Evolutionary conservation across 2,329 filamentous ascomycete species (phyloP).

Genomic region (Xylaria sp.): DNA sequence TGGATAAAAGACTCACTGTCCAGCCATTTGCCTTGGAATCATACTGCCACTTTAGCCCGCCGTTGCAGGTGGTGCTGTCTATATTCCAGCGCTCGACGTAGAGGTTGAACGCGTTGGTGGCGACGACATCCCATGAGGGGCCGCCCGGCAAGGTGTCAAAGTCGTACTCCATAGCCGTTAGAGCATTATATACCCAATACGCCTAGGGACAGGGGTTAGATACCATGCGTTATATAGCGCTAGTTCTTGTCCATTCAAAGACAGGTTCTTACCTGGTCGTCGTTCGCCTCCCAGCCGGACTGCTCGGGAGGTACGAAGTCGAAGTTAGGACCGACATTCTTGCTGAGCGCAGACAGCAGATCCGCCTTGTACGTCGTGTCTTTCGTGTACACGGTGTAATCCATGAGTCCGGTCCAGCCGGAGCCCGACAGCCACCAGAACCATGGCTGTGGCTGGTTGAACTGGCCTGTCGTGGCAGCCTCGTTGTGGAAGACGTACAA

Average conservation of each 20-base stretch:
- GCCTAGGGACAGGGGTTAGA: constrained; percentile 29
- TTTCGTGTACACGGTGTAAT: constrained; percentile 55
- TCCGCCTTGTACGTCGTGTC: constrained; percentile 63
- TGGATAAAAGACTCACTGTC: constrained; percentile 46
- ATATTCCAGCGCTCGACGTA: constrained; percentile 62
- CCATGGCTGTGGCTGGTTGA: constrained; percentile 49
- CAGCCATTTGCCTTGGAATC: constrained; percentile 71
- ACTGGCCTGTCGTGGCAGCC: constrained; percentile 47
- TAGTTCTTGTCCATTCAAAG: neutral
- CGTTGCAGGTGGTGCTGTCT: constrained; percentile 60
- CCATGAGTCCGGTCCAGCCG: constrained; percentile 49
- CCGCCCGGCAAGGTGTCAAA: constrained; percentile 54
- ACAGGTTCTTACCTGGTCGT: constrained; percentile 60
- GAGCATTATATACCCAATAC: constrained; percentile 67
- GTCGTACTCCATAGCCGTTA: constrained; percentile 65
- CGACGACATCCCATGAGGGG: constrained; percentile 64
- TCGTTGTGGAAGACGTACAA: constrained; percentile 48
- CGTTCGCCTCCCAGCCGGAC: constrained; percentile 61
- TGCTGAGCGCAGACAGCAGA: constrained; percentile 54
- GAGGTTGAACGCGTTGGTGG: constrained; percentile 67
- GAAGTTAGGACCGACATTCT: constrained; percentile 58
- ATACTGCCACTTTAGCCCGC: constrained; percentile 75
- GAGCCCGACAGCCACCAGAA: constrained; percentile 51
- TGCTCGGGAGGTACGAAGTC: constrained; percentile 62
- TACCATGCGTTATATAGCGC: neutral